Evolutionary conservation across 805 yeast genomes (phyloP).

Genomic region (Metschnikowia peoriensis): DNA sequence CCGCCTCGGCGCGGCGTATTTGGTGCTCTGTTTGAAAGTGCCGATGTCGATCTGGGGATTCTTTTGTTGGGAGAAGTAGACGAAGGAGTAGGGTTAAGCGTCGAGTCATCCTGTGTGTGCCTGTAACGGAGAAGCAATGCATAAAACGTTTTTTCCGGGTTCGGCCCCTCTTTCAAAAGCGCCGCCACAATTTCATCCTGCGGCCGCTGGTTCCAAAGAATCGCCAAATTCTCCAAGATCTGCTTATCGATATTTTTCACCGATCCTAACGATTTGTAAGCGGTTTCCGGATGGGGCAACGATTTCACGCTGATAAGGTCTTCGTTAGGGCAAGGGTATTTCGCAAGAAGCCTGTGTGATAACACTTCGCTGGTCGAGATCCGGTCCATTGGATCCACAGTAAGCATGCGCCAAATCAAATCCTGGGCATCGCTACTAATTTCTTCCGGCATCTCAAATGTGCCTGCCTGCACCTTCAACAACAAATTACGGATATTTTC

Average conservation of each 20-base stretch:
- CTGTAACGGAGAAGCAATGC: slow-evolving; percentile 45
- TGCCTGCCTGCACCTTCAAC: slow-evolving; percentile 74
- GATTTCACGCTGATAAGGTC: slow-evolving; percentile 44
- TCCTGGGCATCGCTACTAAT: slow-evolving; percentile 65
- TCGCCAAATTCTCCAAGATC: slow-evolving; percentile 53
- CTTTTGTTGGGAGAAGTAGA: slow-evolving; percentile 11
- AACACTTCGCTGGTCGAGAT: slow-evolving; percentile 66
- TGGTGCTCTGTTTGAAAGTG: slow-evolving; percentile 9
- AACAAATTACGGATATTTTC: slow-evolving; percentile 70
- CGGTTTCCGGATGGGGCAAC: slow-evolving; percentile 56
- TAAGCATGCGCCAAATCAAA: slow-evolving; percentile 61
- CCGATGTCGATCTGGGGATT: slow-evolving; percentile 16
- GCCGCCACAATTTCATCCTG: slow-evolving; percentile 38
- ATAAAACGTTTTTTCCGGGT: slow-evolving; percentile 46
- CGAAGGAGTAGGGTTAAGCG: slow-evolving; percentile 18
- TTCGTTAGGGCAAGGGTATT: slow-evolving; percentile 49
- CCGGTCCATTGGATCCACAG: slow-evolving; percentile 69
- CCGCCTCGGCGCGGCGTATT: slow-evolving; percentile 12
- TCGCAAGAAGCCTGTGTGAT: slow-evolving; percentile 51
- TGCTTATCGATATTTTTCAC: slow-evolving; percentile 49
- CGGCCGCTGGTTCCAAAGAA: slow-evolving; percentile 56
- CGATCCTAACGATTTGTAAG: slow-evolving; percentile 49
- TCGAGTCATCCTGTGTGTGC: slow-evolving; percentile 36
- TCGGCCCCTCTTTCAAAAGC: slow-evolving; percentile 38
- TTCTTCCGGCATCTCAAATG: slow-evolving; percentile 66